These are phyloP conservation scores for Physcomitrellopsis africana DNA, from an alignment of 225 moss, liverwort and hornwort genomes.

Conservation along the genomic window DNA sequence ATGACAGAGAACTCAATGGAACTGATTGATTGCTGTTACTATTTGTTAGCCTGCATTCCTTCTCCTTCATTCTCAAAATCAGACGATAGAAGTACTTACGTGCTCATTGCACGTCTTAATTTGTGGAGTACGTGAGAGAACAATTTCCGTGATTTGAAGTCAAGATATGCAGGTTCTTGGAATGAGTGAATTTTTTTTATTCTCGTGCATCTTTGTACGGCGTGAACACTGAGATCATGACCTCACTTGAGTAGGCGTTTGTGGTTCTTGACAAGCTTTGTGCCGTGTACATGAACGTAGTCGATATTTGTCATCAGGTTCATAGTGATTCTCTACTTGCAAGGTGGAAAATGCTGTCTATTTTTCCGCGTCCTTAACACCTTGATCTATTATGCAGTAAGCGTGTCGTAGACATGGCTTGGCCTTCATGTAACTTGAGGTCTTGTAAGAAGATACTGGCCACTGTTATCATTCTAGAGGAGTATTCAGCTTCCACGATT, in stretches of 20 bases:
- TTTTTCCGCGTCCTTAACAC: background rate
- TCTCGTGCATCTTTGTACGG: background rate
- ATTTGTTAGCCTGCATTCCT: background rate
- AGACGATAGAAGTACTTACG: background rate
- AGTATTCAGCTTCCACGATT: background rate
- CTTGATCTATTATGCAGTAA: background rate
- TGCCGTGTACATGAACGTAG: background rate
- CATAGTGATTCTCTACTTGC: background rate
- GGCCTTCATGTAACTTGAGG: background rate
- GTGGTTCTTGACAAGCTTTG: background rate
- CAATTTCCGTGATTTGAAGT: background rate
- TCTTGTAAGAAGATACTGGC: background rate
- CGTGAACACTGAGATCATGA: background rate
- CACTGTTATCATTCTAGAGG: background rate
- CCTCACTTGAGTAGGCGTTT: background rate
- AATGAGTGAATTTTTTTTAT: constrained; percentile 6
- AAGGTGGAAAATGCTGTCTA: background rate
- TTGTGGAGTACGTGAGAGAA: background rate
- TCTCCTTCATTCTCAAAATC: background rate
- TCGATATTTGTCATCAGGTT: background rate
- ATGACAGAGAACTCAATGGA: background rate
- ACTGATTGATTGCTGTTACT: background rate
- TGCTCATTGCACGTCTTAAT: background rate
- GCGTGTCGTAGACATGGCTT: background rate
- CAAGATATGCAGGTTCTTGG: background rate